A percentile compares a stretch with the other conserved stretches of the same genome.
These are phyloP conservation scores for Ceratobasidium papillatum DNA, from an alignment of 1,284 basidiomycete species.

Conservation along the genomic window DNA sequence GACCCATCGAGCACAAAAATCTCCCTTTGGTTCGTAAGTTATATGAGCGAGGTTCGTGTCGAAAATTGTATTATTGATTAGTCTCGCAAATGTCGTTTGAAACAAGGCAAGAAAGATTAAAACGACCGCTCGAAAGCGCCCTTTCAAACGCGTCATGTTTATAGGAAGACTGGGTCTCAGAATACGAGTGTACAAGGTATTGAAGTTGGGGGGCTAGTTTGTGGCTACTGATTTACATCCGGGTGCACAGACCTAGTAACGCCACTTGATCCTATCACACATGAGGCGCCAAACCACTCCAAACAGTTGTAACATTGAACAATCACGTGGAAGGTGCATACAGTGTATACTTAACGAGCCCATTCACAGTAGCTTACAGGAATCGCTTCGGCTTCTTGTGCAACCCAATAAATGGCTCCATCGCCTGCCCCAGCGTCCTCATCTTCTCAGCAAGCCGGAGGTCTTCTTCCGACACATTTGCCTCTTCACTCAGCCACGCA, in stretches of 20 bases:
- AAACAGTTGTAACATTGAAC: no score
- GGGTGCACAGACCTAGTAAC: not conserved
- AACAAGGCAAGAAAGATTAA: not conserved
- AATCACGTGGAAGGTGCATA: no score
- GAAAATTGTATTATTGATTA: constrained; percentile 14
- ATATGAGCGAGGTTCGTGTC: not conserved
- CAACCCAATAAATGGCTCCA: constrained; percentile 42
- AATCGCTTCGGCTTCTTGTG: constrained; percentile 25
- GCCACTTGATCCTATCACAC: not conserved
- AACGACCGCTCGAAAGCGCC: not conserved
- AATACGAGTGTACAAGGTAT: not conserved
- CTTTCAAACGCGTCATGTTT: not conserved
- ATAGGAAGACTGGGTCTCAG: not conserved
- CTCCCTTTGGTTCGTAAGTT: not conserved
- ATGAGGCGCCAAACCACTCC: no score
- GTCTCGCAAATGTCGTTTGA: not conserved
- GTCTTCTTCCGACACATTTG: constrained; percentile 39
- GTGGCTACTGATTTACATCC: not conserved
- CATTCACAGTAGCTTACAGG: not conserved
- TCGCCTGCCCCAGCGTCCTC: constrained; percentile 45
- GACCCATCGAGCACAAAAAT: constrained; percentile 2
- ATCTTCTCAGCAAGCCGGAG: constrained; percentile 44
- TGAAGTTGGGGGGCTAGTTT: not conserved
- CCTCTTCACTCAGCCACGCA: constrained; percentile 12
- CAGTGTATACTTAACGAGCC: no score